phyloP scores from a whole-genome alignment of 805 yeast species.

The Candida nemodendra region DNA sequence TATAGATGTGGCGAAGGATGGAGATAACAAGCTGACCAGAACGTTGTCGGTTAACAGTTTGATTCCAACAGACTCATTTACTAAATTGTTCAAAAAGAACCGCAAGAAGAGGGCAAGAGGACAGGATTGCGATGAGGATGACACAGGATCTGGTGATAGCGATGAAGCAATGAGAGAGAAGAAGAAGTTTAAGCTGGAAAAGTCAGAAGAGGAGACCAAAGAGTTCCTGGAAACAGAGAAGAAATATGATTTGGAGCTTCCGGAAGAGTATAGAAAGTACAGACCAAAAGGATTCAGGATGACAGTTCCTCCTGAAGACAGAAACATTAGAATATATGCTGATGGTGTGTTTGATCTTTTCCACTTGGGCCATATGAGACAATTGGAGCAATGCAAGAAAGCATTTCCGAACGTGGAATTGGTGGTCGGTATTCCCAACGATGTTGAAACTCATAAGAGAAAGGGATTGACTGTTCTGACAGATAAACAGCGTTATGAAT shows the following conservation, averaged over 20 bases:
- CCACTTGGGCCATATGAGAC: conserved; percentile 97
- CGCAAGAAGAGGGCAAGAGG: conserved; percentile 14
- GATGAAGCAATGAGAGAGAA: conserved; percentile 9
- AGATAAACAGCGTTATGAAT: conserved; percentile 85
- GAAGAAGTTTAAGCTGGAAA: conserved; percentile 8
- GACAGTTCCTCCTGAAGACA: conserved; percentile 78
- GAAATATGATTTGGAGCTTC: conserved; percentile 61
- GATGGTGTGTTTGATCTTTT: conserved; percentile 97
- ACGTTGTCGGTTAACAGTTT: conserved; percentile 18
- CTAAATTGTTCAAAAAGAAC: conserved; percentile 22
- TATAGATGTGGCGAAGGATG: conserved; percentile 4
- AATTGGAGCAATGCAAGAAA: conserved; percentile 94
- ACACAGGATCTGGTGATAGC: background rate
- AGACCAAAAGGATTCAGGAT: conserved; percentile 78
- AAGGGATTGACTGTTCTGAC: conserved; percentile 92
- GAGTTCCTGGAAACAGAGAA: conserved; percentile 45
- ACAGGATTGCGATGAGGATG: conserved; percentile 13
- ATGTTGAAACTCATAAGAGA: conserved; percentile 82
- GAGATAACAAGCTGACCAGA: conserved; percentile 10
- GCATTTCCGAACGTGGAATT: conserved; percentile 80
- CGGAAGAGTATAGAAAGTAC: conserved; percentile 68
- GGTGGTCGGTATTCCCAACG: conserved; percentile 91
- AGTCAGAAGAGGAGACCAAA: conserved; percentile 25
- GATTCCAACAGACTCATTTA: conserved; percentile 22
- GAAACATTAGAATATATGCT: conserved; percentile 93